Evolutionary conservation across 768 basidiomycete genomes (phyloP).

Genomic region (Leccinellum luteum): DNA sequence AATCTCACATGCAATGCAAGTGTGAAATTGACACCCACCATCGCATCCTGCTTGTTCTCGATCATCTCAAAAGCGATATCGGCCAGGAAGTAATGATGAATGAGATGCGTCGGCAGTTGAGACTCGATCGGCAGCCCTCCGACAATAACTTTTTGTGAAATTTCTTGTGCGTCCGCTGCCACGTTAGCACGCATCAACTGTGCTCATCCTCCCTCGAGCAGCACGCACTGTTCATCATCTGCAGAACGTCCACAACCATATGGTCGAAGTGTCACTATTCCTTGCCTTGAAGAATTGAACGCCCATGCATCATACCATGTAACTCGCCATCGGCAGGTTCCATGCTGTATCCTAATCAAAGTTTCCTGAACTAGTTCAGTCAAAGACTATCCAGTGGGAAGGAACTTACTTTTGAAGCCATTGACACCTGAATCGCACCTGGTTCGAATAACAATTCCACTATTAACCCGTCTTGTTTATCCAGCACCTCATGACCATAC

Average conservation of each 20-base stretch:
- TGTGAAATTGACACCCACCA: slow-evolving; percentile 47
- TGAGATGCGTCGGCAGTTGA: slow-evolving; percentile 80
- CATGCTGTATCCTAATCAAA: no score
- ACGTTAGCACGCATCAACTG: slow-evolving; percentile 95
- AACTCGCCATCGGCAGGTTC: slow-evolving; percentile 89
- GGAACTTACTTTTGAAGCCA: no score
- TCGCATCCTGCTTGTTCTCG: slow-evolving; percentile 97
- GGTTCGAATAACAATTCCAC: no score
- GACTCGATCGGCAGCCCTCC: slow-evolving; percentile 97
- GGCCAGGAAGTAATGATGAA: slow-evolving; percentile 97
- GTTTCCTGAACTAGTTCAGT: no score
- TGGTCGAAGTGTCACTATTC: slow-evolving; percentile 98
- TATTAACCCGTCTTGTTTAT: no score
- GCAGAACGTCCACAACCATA: slow-evolving; percentile 96
- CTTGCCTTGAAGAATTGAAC: slow-evolving; percentile 95
- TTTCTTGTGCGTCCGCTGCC: slow-evolving; percentile 95
- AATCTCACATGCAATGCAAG: not conserved
- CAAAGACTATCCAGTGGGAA: no score
- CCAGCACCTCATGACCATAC: no score
- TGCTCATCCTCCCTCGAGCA: slow-evolving; percentile 84
- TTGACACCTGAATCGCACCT: no score
- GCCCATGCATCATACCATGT: slow-evolving; percentile 97
- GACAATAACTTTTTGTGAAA: slow-evolving; percentile 98
- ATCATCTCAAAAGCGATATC: slow-evolving; percentile 99
- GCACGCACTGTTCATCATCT: slow-evolving; percentile 98